phyloP scores from a whole-genome alignment of 257 asterid genomes.

The Plantago ovata region DNA sequence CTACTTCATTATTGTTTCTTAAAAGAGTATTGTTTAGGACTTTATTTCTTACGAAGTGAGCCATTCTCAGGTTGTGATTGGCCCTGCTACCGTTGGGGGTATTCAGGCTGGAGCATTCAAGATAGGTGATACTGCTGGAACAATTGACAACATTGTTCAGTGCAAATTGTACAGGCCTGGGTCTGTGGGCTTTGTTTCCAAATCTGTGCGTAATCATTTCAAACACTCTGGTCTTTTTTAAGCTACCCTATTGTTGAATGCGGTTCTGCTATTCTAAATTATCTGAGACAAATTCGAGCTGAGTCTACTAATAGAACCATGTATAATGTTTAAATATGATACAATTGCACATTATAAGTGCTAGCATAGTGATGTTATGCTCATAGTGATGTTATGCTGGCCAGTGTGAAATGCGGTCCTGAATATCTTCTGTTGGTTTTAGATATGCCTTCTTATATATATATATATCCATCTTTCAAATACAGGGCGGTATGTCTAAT shows the following conservation, averaged over 20 bases:
- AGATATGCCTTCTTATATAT: conserved; percentile 18
- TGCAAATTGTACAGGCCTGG: conserved; percentile 99
- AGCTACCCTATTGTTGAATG: conserved; percentile 3
- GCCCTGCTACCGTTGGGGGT: conserved; percentile 99
- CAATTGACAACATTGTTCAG: conserved; percentile 88
- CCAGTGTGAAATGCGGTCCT: background rate
- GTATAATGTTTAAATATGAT: no score
- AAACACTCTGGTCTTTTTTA: conserved; percentile 4
- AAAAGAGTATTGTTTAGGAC: no score
- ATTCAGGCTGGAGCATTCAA: conserved; percentile 99
- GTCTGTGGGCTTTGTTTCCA: conserved; percentile 96
- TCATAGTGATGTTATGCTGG: background rate
- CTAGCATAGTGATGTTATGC: conserved; percentile 2
- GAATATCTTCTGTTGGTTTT: conserved; percentile 10
- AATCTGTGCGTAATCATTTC: conserved; percentile 62
- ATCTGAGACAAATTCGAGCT: background rate
- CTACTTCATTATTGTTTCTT: background rate
- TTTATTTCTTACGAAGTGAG: background rate
- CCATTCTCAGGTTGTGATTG: conserved; percentile 71
- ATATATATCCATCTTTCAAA: conserved; percentile 13
- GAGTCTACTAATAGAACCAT: background rate
- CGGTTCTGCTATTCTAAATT: conserved; percentile 2
- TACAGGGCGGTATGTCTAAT: conserved; percentile 99
- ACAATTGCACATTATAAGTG: background rate
- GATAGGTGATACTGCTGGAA: conserved; percentile 99